Base-by-base conservation (phyloP, 2,329 filamentous ascomycete genomes). In the Ustulina deusta region DNA sequence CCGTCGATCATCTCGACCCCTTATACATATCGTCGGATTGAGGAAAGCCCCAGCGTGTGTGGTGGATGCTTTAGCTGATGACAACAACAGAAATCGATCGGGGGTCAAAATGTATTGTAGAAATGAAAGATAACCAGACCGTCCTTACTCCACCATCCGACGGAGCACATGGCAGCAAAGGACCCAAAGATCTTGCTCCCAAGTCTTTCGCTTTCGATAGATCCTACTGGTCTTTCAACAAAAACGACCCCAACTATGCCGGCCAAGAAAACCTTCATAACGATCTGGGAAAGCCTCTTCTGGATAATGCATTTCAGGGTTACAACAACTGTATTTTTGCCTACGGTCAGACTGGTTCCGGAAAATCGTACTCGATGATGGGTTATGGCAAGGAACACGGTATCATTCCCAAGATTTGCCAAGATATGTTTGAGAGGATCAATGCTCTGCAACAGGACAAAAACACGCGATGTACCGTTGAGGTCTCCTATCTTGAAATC, bases 271-370 rank as follows among this genome's bases (percentile, higher is more conserved):
- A 96, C 77, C 85, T 99, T 20, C 97, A 97, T 79, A 86, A 90
- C 61, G 96, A 98, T 78, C 83, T 99, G 70, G 96, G 96, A 70
- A 89, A 90, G 74, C 96, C 96, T 61, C 86, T 99, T 66, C 87
- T 99, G 73, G 95, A 99, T 83, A 99, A 99, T 87, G 96, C 96
- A 20, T 99, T 99, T 78, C 90, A 95, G 76, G 96, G 96, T 51
- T 99, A 98, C 84, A 98, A 99, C 85, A 99, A 98, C 81, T 99
- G 96, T 85, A 99, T 99, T 77, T 99, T 99, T 79, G 96, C 96
- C 15, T 99, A 99, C 78, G 96, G 96, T 20, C 96, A 99, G 83
- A 99, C 96, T 1, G 96, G 96, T 73, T 98, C 96, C 0, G 96
- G 96, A 81, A 99, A 99, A 83, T 97, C 94, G 17, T 99, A 99